Percentiles rank a stretch among this genome's conserved stretches.
phyloP scores from a whole-genome alignment of 331 rosid genomes.

The Pyracantha coccinea region DNA sequence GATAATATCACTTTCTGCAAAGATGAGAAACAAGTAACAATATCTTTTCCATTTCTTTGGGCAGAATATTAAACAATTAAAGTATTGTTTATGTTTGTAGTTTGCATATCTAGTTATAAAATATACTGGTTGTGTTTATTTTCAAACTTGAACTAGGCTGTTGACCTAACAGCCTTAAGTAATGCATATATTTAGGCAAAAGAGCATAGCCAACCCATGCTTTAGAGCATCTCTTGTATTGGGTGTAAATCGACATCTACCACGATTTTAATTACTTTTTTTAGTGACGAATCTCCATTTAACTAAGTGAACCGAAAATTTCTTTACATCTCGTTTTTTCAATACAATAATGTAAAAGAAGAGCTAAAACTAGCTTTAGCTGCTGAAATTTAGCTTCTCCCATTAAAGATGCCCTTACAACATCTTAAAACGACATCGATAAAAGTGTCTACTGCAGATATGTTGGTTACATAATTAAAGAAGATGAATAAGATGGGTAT shows the following conservation, averaged over 20 bases:
- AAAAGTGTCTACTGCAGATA: background rate
- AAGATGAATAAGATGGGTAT: background rate
- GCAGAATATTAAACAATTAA: background rate
- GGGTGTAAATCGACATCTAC: no score
- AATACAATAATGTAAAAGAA: no score
- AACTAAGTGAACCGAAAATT: no score
- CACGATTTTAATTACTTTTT: no score
- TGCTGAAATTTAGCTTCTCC: no score
- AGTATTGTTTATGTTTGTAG: background rate
- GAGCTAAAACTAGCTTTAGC: no score
- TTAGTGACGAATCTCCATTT: no score
- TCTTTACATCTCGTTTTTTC: no score
- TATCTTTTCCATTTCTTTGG: background rate
- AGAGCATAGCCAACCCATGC: background rate
- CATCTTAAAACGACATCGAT: no score
- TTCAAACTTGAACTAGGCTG: constrained; percentile 1
- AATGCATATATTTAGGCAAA: background rate
- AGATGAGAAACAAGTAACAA: no score
- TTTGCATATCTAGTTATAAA: background rate
- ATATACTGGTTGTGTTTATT: background rate
- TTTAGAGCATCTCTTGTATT: background rate
- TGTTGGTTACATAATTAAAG: background rate
- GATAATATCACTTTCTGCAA: no score
- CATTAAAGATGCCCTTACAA: no score
- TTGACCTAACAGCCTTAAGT: background rate